Evolutionary conservation across 2,329 filamentous ascomycete genomes (phyloP).

Genomic region (Verticillium klebahnii): DNA sequence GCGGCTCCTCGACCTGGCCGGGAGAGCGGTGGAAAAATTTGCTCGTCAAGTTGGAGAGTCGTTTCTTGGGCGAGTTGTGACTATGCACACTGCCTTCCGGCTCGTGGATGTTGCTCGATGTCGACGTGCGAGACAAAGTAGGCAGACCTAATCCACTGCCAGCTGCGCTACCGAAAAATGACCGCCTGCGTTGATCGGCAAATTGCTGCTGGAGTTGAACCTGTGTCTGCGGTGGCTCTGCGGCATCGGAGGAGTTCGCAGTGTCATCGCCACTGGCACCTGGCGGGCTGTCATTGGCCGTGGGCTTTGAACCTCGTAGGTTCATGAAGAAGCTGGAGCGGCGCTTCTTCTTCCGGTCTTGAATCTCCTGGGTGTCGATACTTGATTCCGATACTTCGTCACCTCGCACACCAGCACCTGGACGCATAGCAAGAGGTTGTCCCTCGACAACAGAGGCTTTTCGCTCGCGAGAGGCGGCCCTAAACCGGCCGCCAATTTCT

Average conservation of each 20-base stretch:
- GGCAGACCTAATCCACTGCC: slow-evolving; percentile 7
- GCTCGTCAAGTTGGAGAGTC: slow-evolving; percentile 36
- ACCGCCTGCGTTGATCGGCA: slow-evolving; percentile 31
- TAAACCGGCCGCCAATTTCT: slow-evolving; percentile 41
- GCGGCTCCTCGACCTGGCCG: slow-evolving; percentile 14
- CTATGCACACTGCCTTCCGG: slow-evolving; percentile 3
- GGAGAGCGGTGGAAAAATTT: slow-evolving; percentile 21
- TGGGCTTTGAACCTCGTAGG: slow-evolving; percentile 17
- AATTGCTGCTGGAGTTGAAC: slow-evolving; percentile 16
- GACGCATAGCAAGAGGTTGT: not conserved
- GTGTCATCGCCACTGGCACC: slow-evolving; percentile 15
- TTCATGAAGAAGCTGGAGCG: slow-evolving; percentile 33
- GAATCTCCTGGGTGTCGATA: slow-evolving; percentile 30
- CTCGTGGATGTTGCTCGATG: slow-evolving; percentile 17
- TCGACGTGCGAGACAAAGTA: slow-evolving; percentile 18
- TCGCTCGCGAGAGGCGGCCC: slow-evolving; percentile 25
- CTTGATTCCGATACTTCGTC: slow-evolving; percentile 39
- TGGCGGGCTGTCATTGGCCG: slow-evolving; percentile 11
- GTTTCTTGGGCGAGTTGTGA: slow-evolving; percentile 30
- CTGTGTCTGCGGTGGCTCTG: not conserved
- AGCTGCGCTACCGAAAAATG: slow-evolving; percentile 28
- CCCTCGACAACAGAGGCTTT: slow-evolving; percentile 17
- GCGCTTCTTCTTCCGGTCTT: slow-evolving; percentile 25
- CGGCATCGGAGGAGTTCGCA: not conserved
- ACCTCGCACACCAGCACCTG: slow-evolving; percentile 17